Evolutionary conservation across 2,329 filamentous ascomycete genomes (phyloP).

Genomic region (Botrytis hyacinthi): DNA sequence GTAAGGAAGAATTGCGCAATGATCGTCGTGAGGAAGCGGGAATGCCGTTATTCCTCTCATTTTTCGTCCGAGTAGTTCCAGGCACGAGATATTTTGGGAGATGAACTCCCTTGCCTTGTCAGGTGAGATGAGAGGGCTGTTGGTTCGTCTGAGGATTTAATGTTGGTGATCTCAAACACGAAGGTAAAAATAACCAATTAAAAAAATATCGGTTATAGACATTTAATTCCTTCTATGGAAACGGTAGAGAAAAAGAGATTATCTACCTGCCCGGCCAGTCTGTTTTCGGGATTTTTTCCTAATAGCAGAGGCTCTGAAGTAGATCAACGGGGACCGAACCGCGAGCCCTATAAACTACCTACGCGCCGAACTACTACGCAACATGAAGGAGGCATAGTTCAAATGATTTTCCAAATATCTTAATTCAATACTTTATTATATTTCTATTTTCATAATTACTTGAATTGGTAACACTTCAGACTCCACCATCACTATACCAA

Average conservation of each 20-base stretch:
- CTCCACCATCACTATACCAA: slow-evolving; percentile 3
- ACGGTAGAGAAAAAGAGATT: neutral
- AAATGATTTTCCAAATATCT: neutral
- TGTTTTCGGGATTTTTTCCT: neutral
- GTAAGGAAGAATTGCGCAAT: slow-evolving; percentile 18
- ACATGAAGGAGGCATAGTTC: neutral
- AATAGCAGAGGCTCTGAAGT: neutral
- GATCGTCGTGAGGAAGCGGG: neutral
- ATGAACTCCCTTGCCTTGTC: neutral
- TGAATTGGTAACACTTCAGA: neutral
- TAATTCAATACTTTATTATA: neutral
- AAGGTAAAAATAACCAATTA: neutral
- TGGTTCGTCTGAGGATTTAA: slow-evolving; percentile 5
- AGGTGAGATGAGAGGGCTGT: neutral
- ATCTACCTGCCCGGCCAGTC: neutral
- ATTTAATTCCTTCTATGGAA: neutral
- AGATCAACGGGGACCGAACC: neutral
- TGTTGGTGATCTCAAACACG: neutral
- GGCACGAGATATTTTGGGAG: neutral
- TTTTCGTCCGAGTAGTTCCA: neutral
- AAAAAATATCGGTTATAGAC: neutral
- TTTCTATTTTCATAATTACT: neutral
- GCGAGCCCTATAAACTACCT: neutral
- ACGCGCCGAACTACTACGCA: neutral
- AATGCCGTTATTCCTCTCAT: neutral